Evolutionary conservation across 2,329 filamentous ascomycete species (phyloP).

Genomic region (Lecanicillium sp.): DNA sequence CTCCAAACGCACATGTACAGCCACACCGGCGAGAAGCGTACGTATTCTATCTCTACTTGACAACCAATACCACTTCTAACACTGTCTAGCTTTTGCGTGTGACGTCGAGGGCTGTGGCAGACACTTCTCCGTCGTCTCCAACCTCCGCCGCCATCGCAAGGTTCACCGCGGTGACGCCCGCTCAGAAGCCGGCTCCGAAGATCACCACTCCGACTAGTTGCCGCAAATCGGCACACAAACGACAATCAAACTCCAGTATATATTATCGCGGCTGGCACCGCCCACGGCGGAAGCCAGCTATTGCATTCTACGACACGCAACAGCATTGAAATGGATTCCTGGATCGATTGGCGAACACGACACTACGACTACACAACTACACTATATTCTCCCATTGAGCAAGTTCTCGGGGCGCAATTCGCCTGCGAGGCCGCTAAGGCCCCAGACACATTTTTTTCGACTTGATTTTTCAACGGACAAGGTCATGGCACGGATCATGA

Average conservation of each 20-base stretch:
- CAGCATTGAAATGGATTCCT: background rate
- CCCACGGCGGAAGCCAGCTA: background rate
- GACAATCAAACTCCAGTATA: background rate
- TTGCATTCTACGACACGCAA: background rate
- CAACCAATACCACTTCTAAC: too few relatives aligned
- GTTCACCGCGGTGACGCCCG: constrained; percentile 71
- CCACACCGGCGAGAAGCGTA: constrained; percentile 97
- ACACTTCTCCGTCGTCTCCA: constrained; percentile 96
- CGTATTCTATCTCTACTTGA: background rate
- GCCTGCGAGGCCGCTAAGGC: background rate
- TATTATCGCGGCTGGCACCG: background rate
- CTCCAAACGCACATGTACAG: constrained; percentile 98
- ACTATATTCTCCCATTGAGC: too few relatives aligned
- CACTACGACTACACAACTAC: too few relatives aligned
- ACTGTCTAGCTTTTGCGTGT: constrained; percentile 93
- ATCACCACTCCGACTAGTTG: constrained; percentile 52
- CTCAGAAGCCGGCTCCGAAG: constrained; percentile 58
- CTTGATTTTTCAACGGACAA: constrained; percentile 1
- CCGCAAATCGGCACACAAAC: background rate
- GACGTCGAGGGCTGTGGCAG: constrained; percentile 92
- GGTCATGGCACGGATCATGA: background rate
- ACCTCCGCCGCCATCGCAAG: constrained; percentile 88
- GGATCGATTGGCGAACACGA: too few relatives aligned
- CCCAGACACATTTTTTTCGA: background rate
- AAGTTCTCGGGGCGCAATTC: too few relatives aligned